Evolutionary conservation across 495 filamentous ascomycete species (phyloP).

Genomic region (Trypethelium eluteriae): DNA sequence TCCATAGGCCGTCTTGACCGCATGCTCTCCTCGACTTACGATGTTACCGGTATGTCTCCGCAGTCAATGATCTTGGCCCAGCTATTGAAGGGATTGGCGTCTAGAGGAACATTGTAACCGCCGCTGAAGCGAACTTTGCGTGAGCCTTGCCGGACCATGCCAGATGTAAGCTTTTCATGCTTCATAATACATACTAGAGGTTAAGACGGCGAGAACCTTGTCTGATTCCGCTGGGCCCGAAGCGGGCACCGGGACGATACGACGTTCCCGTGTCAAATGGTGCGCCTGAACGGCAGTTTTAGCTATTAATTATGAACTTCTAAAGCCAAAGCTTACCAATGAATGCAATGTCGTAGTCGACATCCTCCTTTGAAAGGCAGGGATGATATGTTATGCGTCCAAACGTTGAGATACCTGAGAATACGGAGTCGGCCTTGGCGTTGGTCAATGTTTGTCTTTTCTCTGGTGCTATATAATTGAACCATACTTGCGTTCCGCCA

Average conservation of each 20-base stretch:
- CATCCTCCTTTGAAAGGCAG: conserved; percentile 58
- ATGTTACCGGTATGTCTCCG: conserved; percentile 40
- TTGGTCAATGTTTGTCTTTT: not conserved
- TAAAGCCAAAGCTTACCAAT: conserved; percentile 26
- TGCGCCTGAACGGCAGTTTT: conserved; percentile 37
- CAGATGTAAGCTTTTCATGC: conserved; percentile 25
- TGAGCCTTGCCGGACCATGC: conserved; percentile 41
- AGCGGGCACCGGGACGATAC: conserved; percentile 75
- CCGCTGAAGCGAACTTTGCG: conserved; percentile 48
- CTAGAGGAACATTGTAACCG: conserved; percentile 52
- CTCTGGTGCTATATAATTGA: conserved; percentile 5
- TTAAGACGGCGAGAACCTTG: conserved; percentile 67
- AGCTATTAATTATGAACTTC: not conserved
- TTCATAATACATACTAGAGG: conserved; percentile 49
- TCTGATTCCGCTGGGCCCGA: conserved; percentile 73
- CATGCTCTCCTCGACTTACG: conserved; percentile 34
- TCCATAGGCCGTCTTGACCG: not conserved
- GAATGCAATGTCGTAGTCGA: conserved; percentile 40
- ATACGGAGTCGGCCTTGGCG: conserved; percentile 54
- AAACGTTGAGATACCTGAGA: conserved; percentile 50
- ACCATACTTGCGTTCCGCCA: conserved; percentile 54
- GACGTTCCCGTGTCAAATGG: conserved; percentile 63
- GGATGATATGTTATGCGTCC: conserved; percentile 70
- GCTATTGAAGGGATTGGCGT: conserved; percentile 39
- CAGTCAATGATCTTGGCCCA: conserved; percentile 41